A percentile compares a stretch with the other conserved stretches of the same genome.
phyloP scores from a whole-genome alignment of 1,284 basidiomycete species.

The Heimioporus retisporus region DNA sequence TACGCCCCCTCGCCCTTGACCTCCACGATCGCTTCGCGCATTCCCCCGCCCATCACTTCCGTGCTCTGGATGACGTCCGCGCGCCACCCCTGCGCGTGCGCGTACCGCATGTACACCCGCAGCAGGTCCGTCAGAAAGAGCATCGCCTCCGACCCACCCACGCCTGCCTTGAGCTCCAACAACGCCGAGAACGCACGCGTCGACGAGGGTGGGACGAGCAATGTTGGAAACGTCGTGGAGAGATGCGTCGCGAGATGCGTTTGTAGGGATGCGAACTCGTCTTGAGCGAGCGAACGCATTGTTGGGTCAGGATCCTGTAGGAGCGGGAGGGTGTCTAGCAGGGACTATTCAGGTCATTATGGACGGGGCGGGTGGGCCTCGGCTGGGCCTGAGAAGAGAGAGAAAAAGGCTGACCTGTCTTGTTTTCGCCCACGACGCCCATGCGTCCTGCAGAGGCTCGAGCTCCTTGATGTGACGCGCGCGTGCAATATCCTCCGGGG shows the following conservation, averaged over 20 bases:
- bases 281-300: slow-evolving; percentile 80
- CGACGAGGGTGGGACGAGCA: slow-evolving; percentile 79
- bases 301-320: slow-evolving; percentile 82
- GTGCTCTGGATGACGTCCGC: slow-evolving; percentile 62
- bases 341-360: slow-evolving; percentile 58
- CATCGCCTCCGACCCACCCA: slow-evolving; percentile 38
- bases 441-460: slow-evolving; percentile 62
- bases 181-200: slow-evolving; percentile 75
- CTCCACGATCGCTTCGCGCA: too few species aligned
- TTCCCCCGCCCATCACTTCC: slow-evolving; percentile 68
- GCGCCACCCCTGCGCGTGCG: too few species aligned
- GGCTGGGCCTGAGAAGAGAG: not conserved
- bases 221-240: slow-evolving; percentile 67
- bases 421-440: slow-evolving; percentile 57
- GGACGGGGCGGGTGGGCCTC: not conserved
- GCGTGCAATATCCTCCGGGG: slow-evolving; percentile 45
- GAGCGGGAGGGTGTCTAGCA: slow-evolving; percentile 71
- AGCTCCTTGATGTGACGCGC: slow-evolving; percentile 62
- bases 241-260: slow-evolving; percentile 60
- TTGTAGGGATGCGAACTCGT: slow-evolving; percentile 72
- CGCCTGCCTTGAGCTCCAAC: too few species aligned
- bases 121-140: slow-evolving; percentile 87
- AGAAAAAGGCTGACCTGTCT: slow-evolving; percentile 50
- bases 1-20: slow-evolving; percentile 84
- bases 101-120: slow-evolving; percentile 85